Evolutionary conservation across 305 asterid species (phyloP).

Genomic region (Nicotiana rustica): DNA sequence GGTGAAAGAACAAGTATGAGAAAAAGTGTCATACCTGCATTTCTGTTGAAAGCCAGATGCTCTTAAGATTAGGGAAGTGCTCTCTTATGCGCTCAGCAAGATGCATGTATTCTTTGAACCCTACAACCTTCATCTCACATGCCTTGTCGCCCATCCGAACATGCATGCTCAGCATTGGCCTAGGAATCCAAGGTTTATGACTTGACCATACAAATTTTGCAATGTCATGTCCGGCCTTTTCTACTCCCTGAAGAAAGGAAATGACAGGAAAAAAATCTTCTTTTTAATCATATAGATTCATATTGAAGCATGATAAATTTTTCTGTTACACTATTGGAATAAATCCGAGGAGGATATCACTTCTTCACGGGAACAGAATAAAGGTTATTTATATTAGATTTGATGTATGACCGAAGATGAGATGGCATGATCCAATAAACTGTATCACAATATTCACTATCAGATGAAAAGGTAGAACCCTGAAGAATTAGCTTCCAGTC

Average conservation of each 20-base stretch:
- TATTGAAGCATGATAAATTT: slow-evolving; percentile 8
- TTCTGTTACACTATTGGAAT: neutral
- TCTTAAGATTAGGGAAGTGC: slow-evolving; percentile 74
- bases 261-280: neutral
- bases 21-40: slow-evolving; percentile 71
- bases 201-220: slow-evolving; percentile 87
- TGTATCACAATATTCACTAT: slow-evolving; percentile 7
- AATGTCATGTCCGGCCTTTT: slow-evolving; percentile 46
- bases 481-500: neutral
- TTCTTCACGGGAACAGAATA: neutral
- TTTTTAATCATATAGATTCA: slow-evolving; percentile 24
- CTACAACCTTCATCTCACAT: slow-evolving; percentile 93
- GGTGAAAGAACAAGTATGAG: neutral
- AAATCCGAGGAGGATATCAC: neutral
- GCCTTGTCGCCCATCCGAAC: slow-evolving; percentile 98
- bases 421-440: neutral
- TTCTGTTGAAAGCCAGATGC: slow-evolving; percentile 94
- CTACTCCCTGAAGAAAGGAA: slow-evolving; percentile 33
- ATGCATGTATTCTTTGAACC: slow-evolving; percentile 76
- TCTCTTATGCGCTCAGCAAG: slow-evolving; percentile 70
- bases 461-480: slow-evolving; percentile 26
- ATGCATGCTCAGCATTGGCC: slow-evolving; percentile 85
- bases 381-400: neutral
- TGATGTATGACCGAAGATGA: neutral
- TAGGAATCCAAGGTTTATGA: slow-evolving; percentile 83